Evolutionary conservation across 805 yeast species (phyloP).

Genomic region (Ogataea neopini): DNA sequence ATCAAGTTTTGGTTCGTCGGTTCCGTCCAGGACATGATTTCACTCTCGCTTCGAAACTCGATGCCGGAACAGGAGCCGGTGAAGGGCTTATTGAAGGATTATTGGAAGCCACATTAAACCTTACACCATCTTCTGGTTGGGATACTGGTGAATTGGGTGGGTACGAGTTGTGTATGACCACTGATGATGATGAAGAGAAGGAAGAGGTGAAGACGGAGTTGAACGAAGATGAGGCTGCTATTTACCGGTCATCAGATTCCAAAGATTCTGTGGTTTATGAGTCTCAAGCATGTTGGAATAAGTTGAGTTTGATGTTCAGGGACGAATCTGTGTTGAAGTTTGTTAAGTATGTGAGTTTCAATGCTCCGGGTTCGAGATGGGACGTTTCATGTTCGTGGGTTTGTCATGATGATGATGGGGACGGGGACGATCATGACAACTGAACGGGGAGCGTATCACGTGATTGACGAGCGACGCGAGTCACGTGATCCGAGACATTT

Average conservation of each 20-base stretch:
- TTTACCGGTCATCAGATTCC: conserved; percentile 63
- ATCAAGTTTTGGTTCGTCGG: conserved; percentile 73
- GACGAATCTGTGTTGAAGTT: conserved; percentile 88
- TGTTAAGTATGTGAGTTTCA: conserved; percentile 85
- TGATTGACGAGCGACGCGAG: no score
- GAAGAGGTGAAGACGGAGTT: conserved; percentile 43
- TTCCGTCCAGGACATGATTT: conserved; percentile 96
- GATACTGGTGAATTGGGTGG: conserved; percentile 91
- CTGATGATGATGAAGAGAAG: conserved; percentile 43
- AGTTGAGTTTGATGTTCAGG: conserved; percentile 70
- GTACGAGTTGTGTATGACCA: conserved; percentile 86
- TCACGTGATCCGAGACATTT: no score
- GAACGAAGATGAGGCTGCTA: conserved; percentile 77
- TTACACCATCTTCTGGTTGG: conserved; percentile 87
- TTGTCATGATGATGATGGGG: conserved; percentile 51
- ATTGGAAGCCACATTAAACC: conserved; percentile 76
- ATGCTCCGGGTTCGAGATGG: conserved; percentile 92
- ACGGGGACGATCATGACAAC: conserved; percentile 39
- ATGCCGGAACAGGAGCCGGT: conserved; percentile 26
- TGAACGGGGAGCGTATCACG: no score
- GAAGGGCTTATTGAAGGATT: conserved; percentile 44
- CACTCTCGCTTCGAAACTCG: conserved; percentile 73
- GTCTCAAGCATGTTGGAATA: conserved; percentile 82
- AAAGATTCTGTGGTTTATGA: conserved; percentile 80
- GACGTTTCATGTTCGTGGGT: conserved; percentile 83